Conservation (phyloP, 139 green algal genomes). For the Trebouxia sp. region DNA sequence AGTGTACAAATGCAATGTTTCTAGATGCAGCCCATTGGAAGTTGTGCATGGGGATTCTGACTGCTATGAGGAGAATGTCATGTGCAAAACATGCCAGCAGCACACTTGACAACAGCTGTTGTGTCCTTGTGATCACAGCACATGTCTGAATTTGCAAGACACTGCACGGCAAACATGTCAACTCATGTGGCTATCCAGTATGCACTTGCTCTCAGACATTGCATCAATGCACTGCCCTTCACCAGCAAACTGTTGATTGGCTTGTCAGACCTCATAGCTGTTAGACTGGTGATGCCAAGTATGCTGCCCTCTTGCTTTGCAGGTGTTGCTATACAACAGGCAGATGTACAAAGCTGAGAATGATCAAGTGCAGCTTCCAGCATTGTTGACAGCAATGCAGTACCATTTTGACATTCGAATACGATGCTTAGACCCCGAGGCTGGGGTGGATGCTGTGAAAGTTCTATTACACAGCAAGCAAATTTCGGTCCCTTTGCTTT, state of each 20-base stretch:
- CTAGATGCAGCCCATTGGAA: too few relatives aligned
- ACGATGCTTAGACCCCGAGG: conserved; percentile 46
- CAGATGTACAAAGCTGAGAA: conserved; percentile 45
- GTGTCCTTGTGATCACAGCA: too few relatives aligned
- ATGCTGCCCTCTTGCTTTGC: too few relatives aligned
- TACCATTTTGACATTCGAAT: conserved; percentile 47
- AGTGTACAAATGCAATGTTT: too few relatives aligned
- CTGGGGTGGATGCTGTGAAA: conserved; percentile 40
- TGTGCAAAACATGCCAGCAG: too few relatives aligned
- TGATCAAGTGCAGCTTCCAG: conserved; percentile 44
- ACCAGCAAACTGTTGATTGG: background rate
- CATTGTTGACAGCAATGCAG: conserved; percentile 37
- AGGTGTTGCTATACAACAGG: conserved; percentile 33
- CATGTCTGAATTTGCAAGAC: too few relatives aligned
- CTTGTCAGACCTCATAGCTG: background rate
- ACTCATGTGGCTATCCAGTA: background rate
- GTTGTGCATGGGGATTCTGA: too few relatives aligned
- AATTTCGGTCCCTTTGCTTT: conserved; percentile 57
- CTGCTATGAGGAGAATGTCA: too few relatives aligned
- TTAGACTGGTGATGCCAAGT: too few relatives aligned
- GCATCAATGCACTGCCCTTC: background rate
- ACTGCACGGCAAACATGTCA: too few relatives aligned
- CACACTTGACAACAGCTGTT: too few relatives aligned
- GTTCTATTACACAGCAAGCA: conserved; percentile 46
- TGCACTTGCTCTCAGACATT: too few relatives aligned